A percentile compares a stretch with the other conserved stretches of the same genome.
These are phyloP conservation scores for Neodidymelliopsis sp. DNA, from an alignment of 2,329 filamentous ascomycete species.

Conservation along the genomic window DNA sequence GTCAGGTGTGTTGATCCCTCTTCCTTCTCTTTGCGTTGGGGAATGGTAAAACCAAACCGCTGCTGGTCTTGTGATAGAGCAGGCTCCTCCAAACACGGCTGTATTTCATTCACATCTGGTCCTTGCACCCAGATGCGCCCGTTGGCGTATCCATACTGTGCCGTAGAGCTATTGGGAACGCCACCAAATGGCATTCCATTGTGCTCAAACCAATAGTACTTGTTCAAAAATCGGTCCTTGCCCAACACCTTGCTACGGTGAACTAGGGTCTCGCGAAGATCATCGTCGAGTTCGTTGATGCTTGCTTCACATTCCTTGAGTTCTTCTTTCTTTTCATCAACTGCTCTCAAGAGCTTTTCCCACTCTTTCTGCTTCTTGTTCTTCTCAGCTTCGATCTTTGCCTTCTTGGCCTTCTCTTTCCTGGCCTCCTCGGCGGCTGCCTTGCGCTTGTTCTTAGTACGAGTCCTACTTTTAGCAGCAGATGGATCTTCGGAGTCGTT, in stretches of 20 bases:
- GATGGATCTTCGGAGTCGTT: slow-evolving; percentile 61
- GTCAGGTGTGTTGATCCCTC: slow-evolving; percentile 83
- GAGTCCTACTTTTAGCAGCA: slow-evolving; percentile 66
- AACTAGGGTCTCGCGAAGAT: slow-evolving; percentile 92
- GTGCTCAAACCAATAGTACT: slow-evolving; percentile 99
- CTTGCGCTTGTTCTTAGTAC: slow-evolving; percentile 76
- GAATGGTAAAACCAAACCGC: slow-evolving; percentile 81
- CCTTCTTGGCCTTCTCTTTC: slow-evolving; percentile 71
- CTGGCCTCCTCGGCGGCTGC: slow-evolving; percentile 69
- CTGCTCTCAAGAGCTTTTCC: slow-evolving; percentile 84
- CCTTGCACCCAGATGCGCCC: slow-evolving; percentile 97
- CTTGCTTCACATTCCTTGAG: slow-evolving; percentile 85
- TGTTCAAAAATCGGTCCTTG: slow-evolving; percentile 96
- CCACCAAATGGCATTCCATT: slow-evolving; percentile 97
- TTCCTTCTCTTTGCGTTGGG: slow-evolving; percentile 83
- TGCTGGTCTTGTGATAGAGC: slow-evolving; percentile 77
- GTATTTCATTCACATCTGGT: slow-evolving; percentile 83
- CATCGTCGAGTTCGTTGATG: slow-evolving; percentile 85
- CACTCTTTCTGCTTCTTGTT: slow-evolving; percentile 84
- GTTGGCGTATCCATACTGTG: slow-evolving; percentile 87
- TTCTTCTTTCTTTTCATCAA: slow-evolving; percentile 82
- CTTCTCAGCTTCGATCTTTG: slow-evolving; percentile 65
- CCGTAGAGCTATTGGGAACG: slow-evolving; percentile 86
- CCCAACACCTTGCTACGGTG: slow-evolving; percentile 88
- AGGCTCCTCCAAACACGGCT: slow-evolving; percentile 59